phyloP scores from a whole-genome alignment of 768 basidiomycete species.

The Udeniomyces megalosporus region DNA sequence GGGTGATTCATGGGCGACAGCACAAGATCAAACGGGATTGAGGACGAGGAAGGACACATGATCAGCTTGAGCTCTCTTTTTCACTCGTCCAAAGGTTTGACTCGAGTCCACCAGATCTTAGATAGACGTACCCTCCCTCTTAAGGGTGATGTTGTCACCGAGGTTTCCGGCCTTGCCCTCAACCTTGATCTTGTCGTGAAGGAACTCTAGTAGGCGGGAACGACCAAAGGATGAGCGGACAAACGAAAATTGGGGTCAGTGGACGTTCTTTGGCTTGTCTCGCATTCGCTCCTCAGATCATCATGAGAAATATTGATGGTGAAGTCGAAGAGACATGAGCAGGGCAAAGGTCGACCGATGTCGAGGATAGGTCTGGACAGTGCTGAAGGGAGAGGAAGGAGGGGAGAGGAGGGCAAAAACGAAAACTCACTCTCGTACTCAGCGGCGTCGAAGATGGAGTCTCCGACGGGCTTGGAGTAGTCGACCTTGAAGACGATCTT shows the following conservation, averaged over 20 bases:
- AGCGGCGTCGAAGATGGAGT: slow-evolving; percentile 12
- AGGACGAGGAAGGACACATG: not conserved
- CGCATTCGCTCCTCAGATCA: no score
- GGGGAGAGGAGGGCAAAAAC: not conserved
- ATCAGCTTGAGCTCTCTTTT: not conserved
- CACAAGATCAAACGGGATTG: not conserved
- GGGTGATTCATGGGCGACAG: no score
- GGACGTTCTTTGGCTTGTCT: no score
- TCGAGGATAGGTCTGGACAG: no score
- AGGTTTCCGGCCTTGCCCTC: slow-evolving; percentile 78
- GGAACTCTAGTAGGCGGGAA: not conserved
- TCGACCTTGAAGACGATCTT: slow-evolving; percentile 18
- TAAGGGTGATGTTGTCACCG: slow-evolving; percentile 72
- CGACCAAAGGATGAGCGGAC: not conserved
- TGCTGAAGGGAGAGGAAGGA: not conserved
- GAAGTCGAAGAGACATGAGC: no score
- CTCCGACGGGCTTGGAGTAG: slow-evolving; percentile 18
- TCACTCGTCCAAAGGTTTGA: no score
- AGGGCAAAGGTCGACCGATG: no score
- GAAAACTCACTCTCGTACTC: not conserved
- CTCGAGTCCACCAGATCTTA: not conserved
- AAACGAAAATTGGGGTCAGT: not conserved
- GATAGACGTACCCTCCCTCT: slow-evolving; percentile 69
- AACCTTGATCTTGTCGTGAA: slow-evolving; percentile 25
- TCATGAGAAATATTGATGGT: no score